These are phyloP conservation scores for Macrophomina tecta DNA, from an alignment of 2,329 filamentous ascomycete genomes.

Conservation along the genomic window DNA sequence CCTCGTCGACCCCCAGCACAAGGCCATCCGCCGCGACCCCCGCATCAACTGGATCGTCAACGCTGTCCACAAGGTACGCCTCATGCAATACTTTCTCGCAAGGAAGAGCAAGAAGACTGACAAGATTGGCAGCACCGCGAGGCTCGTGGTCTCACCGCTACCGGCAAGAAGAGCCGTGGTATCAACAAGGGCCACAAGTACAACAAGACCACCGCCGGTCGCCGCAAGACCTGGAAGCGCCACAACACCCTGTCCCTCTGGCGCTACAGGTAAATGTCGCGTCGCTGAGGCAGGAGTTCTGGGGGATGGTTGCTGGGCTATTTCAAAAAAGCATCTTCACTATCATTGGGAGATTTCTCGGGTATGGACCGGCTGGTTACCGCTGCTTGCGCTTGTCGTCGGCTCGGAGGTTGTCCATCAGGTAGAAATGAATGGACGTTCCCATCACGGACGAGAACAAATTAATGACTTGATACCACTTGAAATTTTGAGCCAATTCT, in stretches of 20 bases:
- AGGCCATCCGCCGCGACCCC: slow-evolving; percentile 98
- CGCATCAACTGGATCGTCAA: slow-evolving; percentile 99
- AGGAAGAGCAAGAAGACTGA: neutral
- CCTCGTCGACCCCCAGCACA: slow-evolving; percentile 99
- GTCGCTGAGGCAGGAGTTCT: slow-evolving; percentile 21
- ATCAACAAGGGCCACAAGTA: slow-evolving; percentile 99
- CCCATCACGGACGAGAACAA: slow-evolving; percentile 19
- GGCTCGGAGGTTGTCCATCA: slow-evolving; percentile 24
- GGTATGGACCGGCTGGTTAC: slow-evolving; percentile 19
- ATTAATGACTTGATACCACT: slow-evolving; percentile 27
- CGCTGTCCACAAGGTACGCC: slow-evolving; percentile 88
- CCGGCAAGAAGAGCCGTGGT: slow-evolving; percentile 99
- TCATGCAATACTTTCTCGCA: neutral
- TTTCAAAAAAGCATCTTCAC: slow-evolving; percentile 26
- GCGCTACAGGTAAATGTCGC: slow-evolving; percentile 83
- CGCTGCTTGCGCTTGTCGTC: slow-evolving; percentile 18
- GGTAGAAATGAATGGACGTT: slow-evolving; percentile 29
- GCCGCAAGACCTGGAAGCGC: slow-evolving; percentile 99
- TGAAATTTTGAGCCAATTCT: neutral
- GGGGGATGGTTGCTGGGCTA: slow-evolving; percentile 22
- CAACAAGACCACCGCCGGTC: slow-evolving; percentile 97
- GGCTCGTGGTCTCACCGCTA: slow-evolving; percentile 93
- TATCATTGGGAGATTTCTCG: slow-evolving; percentile 14
- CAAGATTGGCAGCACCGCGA: slow-evolving; percentile 82
- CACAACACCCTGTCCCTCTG: slow-evolving; percentile 99